A percentile compares a stretch with the other conserved stretches of the same genome.
Conservation (phyloP, 805 yeast genomes). For the Candida taoyuanica region DNA sequence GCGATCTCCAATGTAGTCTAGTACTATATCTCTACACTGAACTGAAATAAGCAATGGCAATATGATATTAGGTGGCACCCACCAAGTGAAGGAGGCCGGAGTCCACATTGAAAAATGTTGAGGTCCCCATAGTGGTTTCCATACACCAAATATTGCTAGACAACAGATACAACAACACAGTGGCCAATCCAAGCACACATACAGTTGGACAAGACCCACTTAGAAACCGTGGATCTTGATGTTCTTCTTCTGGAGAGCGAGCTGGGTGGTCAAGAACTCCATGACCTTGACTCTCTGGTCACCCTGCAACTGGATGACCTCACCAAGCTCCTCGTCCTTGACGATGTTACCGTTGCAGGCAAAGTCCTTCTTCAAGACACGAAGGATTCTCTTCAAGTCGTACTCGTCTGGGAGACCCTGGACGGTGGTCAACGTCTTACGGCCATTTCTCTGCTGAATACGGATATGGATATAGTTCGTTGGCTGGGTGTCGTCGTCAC, state of each 20-base stretch:
- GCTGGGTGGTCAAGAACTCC: slow-evolving; percentile 83
- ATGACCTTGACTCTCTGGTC: slow-evolving; percentile 96
- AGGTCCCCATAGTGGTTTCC: too few species aligned
- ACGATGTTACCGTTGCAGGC: slow-evolving; percentile 99
- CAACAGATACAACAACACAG: too few species aligned
- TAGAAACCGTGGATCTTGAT: slow-evolving; percentile 98
- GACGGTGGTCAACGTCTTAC: slow-evolving; percentile 96
- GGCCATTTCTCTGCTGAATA: slow-evolving; percentile 99
- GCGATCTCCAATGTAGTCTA: too few species aligned
- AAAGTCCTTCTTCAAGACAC: slow-evolving; percentile 93
- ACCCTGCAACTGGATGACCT: slow-evolving; percentile 96
- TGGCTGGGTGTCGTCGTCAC: slow-evolving; percentile 97
- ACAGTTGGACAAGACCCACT: slow-evolving; percentile 15
- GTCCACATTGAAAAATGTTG: too few species aligned
- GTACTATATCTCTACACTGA: too few species aligned
- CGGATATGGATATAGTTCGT: slow-evolving; percentile 96
- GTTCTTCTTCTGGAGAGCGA: slow-evolving; percentile 90
- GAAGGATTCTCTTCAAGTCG: slow-evolving; percentile 88
- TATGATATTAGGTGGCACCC: too few species aligned
- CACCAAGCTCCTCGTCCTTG: slow-evolving; percentile 93
- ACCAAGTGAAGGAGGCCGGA: too few species aligned
- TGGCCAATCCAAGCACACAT: neutral
- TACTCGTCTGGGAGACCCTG: slow-evolving; percentile 96
- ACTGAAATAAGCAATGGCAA: too few species aligned
- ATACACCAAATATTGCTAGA: too few species aligned